phyloP scores from a whole-genome alignment of 306 rosid genomes.

The Sophora flavescens region DNA sequence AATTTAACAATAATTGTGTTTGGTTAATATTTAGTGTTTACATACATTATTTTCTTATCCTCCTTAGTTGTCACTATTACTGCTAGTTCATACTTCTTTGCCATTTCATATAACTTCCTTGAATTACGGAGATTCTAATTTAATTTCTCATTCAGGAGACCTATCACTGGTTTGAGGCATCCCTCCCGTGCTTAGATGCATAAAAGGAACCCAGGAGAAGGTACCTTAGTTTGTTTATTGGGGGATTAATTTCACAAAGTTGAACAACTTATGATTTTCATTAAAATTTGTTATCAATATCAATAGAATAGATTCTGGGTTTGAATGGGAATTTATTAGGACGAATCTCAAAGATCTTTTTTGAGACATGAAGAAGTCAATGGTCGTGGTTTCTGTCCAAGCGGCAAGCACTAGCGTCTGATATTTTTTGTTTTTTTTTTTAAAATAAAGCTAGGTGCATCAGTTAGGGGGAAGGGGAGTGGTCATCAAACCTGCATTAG shows the following conservation, averaged over 20 bases:
- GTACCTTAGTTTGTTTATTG: conserved; percentile 95
- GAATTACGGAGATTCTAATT: conserved; percentile 84
- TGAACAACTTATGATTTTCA: conserved; percentile 47
- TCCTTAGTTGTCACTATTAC: conserved; percentile 37
- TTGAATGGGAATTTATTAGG: conserved; percentile 32
- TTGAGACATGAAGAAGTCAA: background rate
- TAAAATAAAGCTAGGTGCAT: background rate
- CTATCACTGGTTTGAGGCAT: conserved; percentile 85
- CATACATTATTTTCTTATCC: conserved; percentile 34
- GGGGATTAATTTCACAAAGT: conserved; percentile 71
- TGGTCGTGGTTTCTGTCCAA: conserved; percentile 23
- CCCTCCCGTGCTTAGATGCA: conserved; percentile 93
- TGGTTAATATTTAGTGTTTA: conserved; percentile 32
- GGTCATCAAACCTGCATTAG: conserved; percentile 30
- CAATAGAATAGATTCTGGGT: conserved; percentile 20
- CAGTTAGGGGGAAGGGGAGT: conserved; percentile 13
- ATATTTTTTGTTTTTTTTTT: background rate
- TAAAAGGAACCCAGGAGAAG: conserved; percentile 95
- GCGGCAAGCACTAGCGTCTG: conserved; percentile 18
- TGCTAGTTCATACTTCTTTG: conserved; percentile 45
- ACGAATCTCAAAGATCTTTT: conserved; percentile 14
- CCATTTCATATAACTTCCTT: conserved; percentile 46
- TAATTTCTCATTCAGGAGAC: conserved; percentile 92
- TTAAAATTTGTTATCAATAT: conserved; percentile 25
- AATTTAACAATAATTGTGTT: conserved; percentile 23